Conservation (phyloP, 495 filamentous ascomycete genomes). For the Aspergillus leporis region DNA sequence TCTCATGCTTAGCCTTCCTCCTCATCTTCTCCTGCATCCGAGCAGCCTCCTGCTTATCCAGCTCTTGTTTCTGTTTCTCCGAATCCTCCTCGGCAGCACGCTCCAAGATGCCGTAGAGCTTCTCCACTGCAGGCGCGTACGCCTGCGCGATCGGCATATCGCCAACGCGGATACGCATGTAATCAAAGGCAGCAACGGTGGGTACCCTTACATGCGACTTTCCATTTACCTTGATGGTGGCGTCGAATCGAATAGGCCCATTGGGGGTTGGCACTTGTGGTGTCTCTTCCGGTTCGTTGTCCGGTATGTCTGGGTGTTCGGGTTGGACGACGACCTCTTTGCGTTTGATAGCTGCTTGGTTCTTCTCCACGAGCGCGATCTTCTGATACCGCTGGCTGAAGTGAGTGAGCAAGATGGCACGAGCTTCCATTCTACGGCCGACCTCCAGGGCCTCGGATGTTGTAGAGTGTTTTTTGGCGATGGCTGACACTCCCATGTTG, state of each 20-base stretch:
- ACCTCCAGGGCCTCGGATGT: conserved; percentile 79
- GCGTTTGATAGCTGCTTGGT: conserved; percentile 15
- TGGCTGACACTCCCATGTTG: conserved; percentile 72
- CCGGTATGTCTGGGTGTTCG: conserved; percentile 30
- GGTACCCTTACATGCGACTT: conserved; percentile 35
- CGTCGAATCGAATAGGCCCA: conserved; percentile 4
- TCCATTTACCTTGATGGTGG: conserved; percentile 4
- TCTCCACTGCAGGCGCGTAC: conserved; percentile 70
- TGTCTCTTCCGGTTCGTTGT: conserved; percentile 30
- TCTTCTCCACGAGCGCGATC: conserved; percentile 38
- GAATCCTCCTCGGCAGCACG: conserved; percentile 21
- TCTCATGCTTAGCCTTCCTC: conserved; percentile 29
- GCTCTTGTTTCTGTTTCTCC: conserved; percentile 14
- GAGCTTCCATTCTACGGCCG: conserved; percentile 73
- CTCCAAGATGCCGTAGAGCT: conserved; percentile 57
- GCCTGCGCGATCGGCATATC: conserved; percentile 77
- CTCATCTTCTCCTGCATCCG: conserved; percentile 18
- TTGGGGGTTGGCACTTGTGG: conserved; percentile 1
- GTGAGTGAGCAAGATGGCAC: conserved; percentile 80
- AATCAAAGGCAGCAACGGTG: conserved; percentile 81
- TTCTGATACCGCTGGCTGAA: conserved; percentile 97
- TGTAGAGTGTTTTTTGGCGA: conserved; percentile 88
- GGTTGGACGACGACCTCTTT: conserved; percentile 18
- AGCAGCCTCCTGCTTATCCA: conserved; percentile 19
- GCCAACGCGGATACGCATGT: conserved; percentile 78